Evolutionary conservation across 1,284 basidiomycete species (phyloP), one percentile per base, ranked within the genome.

Genomic region (Ganoderma lucidum): DNA sequence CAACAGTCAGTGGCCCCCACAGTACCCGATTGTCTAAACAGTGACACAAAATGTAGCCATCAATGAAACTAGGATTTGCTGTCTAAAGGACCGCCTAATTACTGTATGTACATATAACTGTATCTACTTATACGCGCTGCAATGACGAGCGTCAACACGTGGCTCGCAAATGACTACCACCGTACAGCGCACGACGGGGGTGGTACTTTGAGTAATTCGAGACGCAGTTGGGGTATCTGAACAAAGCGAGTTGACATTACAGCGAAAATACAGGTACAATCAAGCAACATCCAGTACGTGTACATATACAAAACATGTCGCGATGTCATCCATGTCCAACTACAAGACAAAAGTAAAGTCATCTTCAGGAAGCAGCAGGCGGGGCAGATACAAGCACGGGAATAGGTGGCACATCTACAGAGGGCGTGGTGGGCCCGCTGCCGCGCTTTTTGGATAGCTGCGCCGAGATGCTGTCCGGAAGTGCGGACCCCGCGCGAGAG

Each of bases 391-490:
- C 58, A 14, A 63, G 59, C 0, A 71, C 59, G 15, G 68, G 58
- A 30, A 71, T 65, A n/a, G 64, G 62, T 23, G 68, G 66, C 17
- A 63, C 23, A 10, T 73, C 71, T 15, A 73, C 39, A 14, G 69
- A 63, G n/a, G 71, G 71, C 2, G 71, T 73, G n/a, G 69, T 63
- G 9, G 71, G 70, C 32, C 70, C 72, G 17, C 70, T 73, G 8
- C 59, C 65, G 23, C 72, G 72, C 48, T 73, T 73, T 55, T 65
- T 71, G 45, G 70, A 64, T 4, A 70, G 56, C 51, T 73, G 72
- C 23, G 68, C 70, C 62, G 72, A 73, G 39, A 73, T 71, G 28
- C 66, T 67, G 28, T 73, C 72, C 2, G 72, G 72, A 63, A 73
- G 63, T 3, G 65, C 70, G 4, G 72, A 73, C 17, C 70, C 70